Evolutionary conservation across 108 stramenopile species (phyloP), one percentile per base, ranked within the genome.

Genomic region (Chaetoceros muelleri): DNA sequence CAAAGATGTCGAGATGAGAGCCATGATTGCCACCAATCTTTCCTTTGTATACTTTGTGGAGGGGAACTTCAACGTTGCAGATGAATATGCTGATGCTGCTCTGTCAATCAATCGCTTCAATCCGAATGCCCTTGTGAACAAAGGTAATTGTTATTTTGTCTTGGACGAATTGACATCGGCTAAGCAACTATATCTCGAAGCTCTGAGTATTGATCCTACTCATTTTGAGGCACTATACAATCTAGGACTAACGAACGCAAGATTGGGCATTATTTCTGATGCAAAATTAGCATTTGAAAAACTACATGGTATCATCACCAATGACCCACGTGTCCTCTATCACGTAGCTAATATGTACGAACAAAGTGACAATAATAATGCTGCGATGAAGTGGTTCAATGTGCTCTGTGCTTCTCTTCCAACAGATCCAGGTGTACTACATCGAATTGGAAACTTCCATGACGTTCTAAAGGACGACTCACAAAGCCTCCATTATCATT

Each of bases 111-210:
- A 87, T 48, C 64, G 90, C 31, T 95, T 90, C 69, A 94, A 92
- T 61, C 81, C 90, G 22, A 84, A 81, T 20, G 94, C 94, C 5
- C 79, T 95, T 30, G 94, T 95, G 18, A 95, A 94, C 78, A 94
- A 86, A 58, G 94, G 82, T 17, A 94, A 94, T 65, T 90, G 92
- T 67, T 61, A 82, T 31, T 89, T 85, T 60, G 56, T 80, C 44
- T 48, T 60, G 20, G 69, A 69, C 24, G 84, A 95, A 44, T 76
- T 68, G 40, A 62, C 46, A 23, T 58, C 76, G 17, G 92, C 94
- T 10, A 88, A 85, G 52, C 78, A 90, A 49, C 48, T 87, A 21
- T 95, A 82, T 55, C 72, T 95, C 21, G 94, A 93, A 55, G 94
- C 94, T 24, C 81, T 93, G 24, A 84, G 85, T 21, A 80, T 95